Base-by-base conservation (phyloP, 1,284 basidiomycete genomes). In the Pseudozyma pruni region DNA sequence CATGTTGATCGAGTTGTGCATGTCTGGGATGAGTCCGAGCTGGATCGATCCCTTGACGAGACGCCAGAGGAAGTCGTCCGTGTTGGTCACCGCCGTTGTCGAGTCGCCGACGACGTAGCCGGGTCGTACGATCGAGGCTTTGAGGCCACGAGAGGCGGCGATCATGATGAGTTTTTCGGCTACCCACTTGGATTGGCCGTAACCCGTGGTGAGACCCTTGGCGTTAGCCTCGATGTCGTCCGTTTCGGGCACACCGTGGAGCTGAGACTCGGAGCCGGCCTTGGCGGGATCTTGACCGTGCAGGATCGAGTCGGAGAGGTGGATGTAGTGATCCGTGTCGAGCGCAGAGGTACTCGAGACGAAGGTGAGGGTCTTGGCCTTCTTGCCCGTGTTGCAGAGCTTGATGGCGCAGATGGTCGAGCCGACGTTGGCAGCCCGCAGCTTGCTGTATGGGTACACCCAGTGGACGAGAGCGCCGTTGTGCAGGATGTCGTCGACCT, bases 381-480 rank as follows among this genome's bases (percentile, higher is more conserved):
- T 67, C 40, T 60, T 67, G 7, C 86, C 86, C 3, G 89, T 79
- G 4, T 85, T 87, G 13, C 92, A 92, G 27, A 99, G 87, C 45
- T 91, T 87, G 50, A 97, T 87, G 2, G 89, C 89, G 2, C 90
- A 90, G 53, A 98, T 79, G 2, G 96, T 98, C 0, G 91, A 90
- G 4, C 94, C 81, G 13, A 98, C 96, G 81, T 98, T 99, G 25
- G 94, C 89, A 0, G 90, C 87, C 16, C 94, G 90, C 33, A 99
- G 87, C 83, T 90, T 93, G 81, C 93, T 90, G 84, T 99, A 99
- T 0, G 94, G 93, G 83, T 98, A 98, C 3, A 98, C 93, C 96
- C 96, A 99, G 82, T 98, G 96, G 14, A 98, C 96, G 81, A 98
- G 85, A 20, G 96, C 96, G 41, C 96, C 96, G 78, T 99, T 99